Evolutionary conservation across 1,284 basidiomycete species (phyloP).

Genomic region (Boletellus deceptivus): DNA sequence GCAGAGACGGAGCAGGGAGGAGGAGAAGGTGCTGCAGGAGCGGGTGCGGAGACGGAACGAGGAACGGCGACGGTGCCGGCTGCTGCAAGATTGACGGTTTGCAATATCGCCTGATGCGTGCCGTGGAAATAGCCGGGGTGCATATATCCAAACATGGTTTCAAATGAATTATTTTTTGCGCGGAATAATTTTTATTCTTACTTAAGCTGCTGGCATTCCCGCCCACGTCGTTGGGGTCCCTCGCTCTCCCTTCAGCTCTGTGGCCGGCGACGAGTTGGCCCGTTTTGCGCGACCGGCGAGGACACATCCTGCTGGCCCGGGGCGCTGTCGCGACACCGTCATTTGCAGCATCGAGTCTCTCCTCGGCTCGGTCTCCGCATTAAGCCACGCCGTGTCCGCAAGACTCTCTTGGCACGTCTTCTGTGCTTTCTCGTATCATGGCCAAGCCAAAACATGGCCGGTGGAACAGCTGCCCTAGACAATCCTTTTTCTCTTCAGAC

Average conservation of each 20-base stretch:
- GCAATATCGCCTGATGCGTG: neutral
- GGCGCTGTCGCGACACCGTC: neutral
- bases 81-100: constrained; percentile 23
- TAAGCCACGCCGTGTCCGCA: constrained; percentile 33
- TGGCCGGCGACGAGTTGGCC: constrained; percentile 7
- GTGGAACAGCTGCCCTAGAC: constrained; percentile 2
- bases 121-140: too few species aligned
- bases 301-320: neutral
- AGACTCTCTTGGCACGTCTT: constrained; percentile 40
- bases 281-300: constrained; percentile 2
- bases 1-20: constrained; percentile 38
- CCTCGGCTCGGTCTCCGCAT: constrained; percentile 23
- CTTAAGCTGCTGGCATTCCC: constrained; percentile 24
- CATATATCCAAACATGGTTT: constrained; percentile 1
- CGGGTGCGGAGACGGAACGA: constrained; percentile 50
- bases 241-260: constrained; percentile 2
- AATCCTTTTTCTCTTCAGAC: neutral
- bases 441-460: constrained; percentile 36
- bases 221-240: constrained; percentile 5
- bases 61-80: constrained; percentile 48
- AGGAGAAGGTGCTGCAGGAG: constrained; percentile 39
- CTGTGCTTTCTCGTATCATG: constrained; percentile 26
- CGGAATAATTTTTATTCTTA: constrained; percentile 17
- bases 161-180: constrained; percentile 14
- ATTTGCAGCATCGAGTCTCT: neutral